Evolutionary conservation across 257 asterid species (phyloP).

Genomic region (Coffea eugenioides): DNA sequence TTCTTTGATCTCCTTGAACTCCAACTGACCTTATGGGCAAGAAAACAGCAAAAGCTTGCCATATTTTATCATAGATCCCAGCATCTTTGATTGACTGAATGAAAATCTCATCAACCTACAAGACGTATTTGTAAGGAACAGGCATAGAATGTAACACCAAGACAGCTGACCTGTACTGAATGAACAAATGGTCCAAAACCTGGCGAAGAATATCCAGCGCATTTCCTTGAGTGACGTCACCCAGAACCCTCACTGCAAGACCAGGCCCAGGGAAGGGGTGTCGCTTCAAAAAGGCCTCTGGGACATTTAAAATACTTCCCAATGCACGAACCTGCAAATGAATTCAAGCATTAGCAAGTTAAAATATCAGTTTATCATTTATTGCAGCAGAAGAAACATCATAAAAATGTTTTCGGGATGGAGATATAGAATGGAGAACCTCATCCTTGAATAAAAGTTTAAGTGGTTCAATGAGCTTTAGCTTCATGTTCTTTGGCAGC

Average conservation of each 20-base stretch:
- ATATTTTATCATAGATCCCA: slow-evolving; percentile 79
- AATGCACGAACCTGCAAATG: slow-evolving; percentile 74
- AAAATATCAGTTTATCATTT: slow-evolving; percentile 8
- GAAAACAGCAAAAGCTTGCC: slow-evolving; percentile 99
- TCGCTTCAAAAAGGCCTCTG: slow-evolving; percentile 66
- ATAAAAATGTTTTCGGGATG: not conserved
- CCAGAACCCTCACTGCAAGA: slow-evolving; percentile 85
- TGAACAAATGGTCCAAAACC: slow-evolving; percentile 14
- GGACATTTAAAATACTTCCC: slow-evolving; percentile 73
- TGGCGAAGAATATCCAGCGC: slow-evolving; percentile 75
- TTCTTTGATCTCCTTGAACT: slow-evolving; percentile 98
- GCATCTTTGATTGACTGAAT: slow-evolving; percentile 89
- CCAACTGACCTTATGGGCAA: slow-evolving; percentile 90
- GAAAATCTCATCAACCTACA: slow-evolving; percentile 94
- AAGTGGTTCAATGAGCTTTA: slow-evolving; percentile 95
- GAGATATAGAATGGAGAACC: slow-evolving; percentile 37
- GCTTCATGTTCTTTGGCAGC: slow-evolving; percentile 94
- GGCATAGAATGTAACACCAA: not conserved
- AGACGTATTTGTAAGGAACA: slow-evolving; percentile 1
- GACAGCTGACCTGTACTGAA: not conserved
- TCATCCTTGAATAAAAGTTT: slow-evolving; percentile 97
- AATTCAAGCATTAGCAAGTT: slow-evolving; percentile 2
- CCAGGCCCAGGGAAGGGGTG: slow-evolving; percentile 98
- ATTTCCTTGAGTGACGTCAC: slow-evolving; percentile 81
- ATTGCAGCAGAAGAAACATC: not conserved